Evolutionary conservation across 2,329 filamentous ascomycete species (phyloP).

Genomic region (Claviceps humidiphila): DNA sequence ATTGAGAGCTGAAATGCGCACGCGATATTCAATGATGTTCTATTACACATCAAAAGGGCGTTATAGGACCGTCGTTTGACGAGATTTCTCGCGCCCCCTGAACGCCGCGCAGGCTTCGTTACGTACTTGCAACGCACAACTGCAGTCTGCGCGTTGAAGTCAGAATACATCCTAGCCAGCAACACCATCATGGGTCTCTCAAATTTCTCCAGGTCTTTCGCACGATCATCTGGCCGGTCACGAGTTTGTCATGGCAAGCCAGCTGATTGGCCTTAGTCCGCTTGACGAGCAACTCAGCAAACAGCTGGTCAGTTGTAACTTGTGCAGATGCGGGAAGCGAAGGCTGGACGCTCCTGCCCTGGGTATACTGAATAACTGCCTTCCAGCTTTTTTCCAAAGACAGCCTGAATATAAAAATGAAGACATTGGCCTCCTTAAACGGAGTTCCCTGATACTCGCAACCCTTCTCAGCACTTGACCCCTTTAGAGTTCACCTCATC

Average conservation of each 20-base stretch:
- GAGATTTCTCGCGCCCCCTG: neutral
- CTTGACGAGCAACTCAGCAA: neutral
- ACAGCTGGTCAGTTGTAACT: neutral
- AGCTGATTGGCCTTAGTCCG: neutral
- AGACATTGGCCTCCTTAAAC: neutral
- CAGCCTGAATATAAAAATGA: neutral
- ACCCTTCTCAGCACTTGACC: neutral
- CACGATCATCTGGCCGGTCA: neutral
- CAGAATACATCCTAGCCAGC: neutral
- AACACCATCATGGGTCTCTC: neutral
- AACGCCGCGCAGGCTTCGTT: neutral
- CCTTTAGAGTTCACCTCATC: neutral
- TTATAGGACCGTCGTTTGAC: too few species aligned
- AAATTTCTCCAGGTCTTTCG: neutral
- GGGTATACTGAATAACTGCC: neutral
- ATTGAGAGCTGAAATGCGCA: too few species aligned
- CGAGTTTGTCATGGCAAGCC: neutral
- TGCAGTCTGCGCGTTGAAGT: neutral
- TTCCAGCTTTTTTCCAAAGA: neutral
- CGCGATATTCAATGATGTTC: too few species aligned
- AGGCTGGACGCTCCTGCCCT: neutral
- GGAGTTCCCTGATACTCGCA: neutral
- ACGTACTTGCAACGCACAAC: neutral
- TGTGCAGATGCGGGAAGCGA: neutral
- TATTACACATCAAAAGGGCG: too few species aligned